Evolutionary conservation across 192 early-diverging fungal genomes (phyloP).

Genomic region (Umbelopsis isabellina): DNA sequence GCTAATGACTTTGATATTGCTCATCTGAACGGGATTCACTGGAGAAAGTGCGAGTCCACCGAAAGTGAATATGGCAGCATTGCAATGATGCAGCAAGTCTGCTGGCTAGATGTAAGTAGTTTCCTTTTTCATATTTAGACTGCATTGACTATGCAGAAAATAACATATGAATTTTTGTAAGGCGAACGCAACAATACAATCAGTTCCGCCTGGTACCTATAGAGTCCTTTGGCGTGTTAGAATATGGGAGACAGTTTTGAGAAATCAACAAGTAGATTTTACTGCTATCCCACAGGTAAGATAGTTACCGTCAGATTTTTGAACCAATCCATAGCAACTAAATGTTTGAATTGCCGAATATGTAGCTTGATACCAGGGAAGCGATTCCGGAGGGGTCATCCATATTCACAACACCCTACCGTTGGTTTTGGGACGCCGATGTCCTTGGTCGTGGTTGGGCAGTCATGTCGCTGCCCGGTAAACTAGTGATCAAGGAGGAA

Average conservation of each 20-base stretch:
- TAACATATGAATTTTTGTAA: background rate
- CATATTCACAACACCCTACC: slow-evolving; percentile 2
- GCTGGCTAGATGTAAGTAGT: slow-evolving; percentile 6
- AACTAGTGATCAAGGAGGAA: slow-evolving; percentile 8
- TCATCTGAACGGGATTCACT: slow-evolving; percentile 9
- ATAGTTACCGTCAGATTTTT: too few relatives aligned
- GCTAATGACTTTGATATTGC: slow-evolving; percentile 16
- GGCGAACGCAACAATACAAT: background rate
- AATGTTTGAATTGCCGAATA: too few relatives aligned
- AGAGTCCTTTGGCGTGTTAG: slow-evolving; percentile 3
- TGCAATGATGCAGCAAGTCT: slow-evolving; percentile 20
- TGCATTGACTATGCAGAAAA: background rate
- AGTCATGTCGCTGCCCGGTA: slow-evolving; percentile 1
- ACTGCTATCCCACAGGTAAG: slow-evolving; percentile 2
- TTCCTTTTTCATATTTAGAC: background rate
- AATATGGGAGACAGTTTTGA: slow-evolving; percentile 7
- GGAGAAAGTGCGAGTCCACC: slow-evolving; percentile 4
- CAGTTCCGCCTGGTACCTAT: slow-evolving; percentile 4
- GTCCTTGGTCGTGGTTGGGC: slow-evolving; percentile 13
- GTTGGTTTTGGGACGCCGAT: slow-evolving; percentile 8
- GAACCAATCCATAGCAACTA: too few relatives aligned
- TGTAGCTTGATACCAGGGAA: background rate
- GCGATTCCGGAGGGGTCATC: background rate
- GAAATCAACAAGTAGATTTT: slow-evolving; percentile 12
- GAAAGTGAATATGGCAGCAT: slow-evolving; percentile 20